Base-by-base conservation (phyloP, 805 yeast species). In the Phaffomyces opuntiae region DNA sequence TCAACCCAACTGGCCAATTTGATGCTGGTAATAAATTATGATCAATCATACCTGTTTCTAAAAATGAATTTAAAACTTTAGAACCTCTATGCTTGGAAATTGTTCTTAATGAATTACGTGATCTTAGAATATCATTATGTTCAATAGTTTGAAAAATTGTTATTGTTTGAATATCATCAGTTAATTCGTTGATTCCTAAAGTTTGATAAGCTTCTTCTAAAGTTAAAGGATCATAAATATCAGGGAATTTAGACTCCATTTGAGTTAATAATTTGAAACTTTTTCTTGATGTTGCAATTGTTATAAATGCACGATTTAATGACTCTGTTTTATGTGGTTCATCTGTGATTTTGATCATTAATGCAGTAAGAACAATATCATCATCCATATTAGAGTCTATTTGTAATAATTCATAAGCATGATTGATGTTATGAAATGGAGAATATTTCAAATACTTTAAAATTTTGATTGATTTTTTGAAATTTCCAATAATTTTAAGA, bases 1-100 rank as follows among this genome's bases (percentile, higher is more conserved):
- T 87, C 58, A 93, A 72, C 0, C 99, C 99, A 4, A 88, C 87
- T 0, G 99, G 99, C 78, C 91, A 81, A 42, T 77, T 74, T 14
- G 76, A 81, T 0, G 79, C 75, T 0, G 89, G 81, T 17, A 85
- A 62, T 2, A 74, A 62, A 9, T 73, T 65, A 5, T 80, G 74
- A 59, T 83, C 87, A 34, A 83, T 67, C 19, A 73, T 64, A 0
- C 96, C 95, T 0, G 79, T 71, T 36, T 67, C 69, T 31, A 88
- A 64, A 54, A 73, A 88, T 12, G 78, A 71, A 5, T 60, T 57
- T 14, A 88, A 72, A 13, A 82, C 59, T 36, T 73, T 72, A 8
- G 89, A 80, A 25, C 77, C 69, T 49, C 77, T 74, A 6, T 67
- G 63, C 7, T 65, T 66, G 0, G 84, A 88, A 40, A 87, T 69